Base-by-base conservation (phyloP, 1,284 basidiomycete genomes). In the Pascua sp. region DNA sequence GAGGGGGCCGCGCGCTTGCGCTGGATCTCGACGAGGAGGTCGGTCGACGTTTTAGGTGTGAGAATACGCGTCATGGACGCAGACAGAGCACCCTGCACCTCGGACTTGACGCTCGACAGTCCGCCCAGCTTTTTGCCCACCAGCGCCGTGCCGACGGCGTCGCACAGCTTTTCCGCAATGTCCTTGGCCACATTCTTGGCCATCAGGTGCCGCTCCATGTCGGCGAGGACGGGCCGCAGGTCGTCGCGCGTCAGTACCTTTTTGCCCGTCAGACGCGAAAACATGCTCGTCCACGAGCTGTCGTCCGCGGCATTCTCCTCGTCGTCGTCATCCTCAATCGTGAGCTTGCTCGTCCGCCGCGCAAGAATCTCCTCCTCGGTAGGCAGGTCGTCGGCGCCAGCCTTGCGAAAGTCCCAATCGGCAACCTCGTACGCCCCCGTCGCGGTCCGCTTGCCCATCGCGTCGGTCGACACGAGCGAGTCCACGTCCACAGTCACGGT, bases 181-280 rank as follows among this genome's bases (percentile, higher is more conserved):
- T 96, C 91, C 75, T 86, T 90, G 8, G 96, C 96, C 2, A 99
- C 96, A 68, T 99, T 99, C 81, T 98, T 98, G 78, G 90, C 87
- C 90, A 98, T 97, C 48, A 98, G 81, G 75, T 98, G 95, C 62
- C 93, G 89, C 72, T 95, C 92, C 93, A 98, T 98, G 17, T 86
- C 89, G 46, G 88, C 87, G 24, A 98, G 77, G 0, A 96, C 91
- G 7, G 95, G 94, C 61, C 85, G 84, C 42, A 98, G 78, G 72
- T 98, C 94, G 44, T 85, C 82, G 57, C 89, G 83, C 0, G 89
- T 90, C 46, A 99, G 80, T 2, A 86, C 82, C 75, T 92, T 94
- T 18, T 88, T 71, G 11, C 79, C 90, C 0, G 90, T 93, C 59
- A 98, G 79, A 36, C 91, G 83, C 0, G 89, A 85, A 75, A 96